Evolutionary conservation across 2,329 filamentous ascomycete species (phyloP).

Genomic region (Falciphora oryzae): DNA sequence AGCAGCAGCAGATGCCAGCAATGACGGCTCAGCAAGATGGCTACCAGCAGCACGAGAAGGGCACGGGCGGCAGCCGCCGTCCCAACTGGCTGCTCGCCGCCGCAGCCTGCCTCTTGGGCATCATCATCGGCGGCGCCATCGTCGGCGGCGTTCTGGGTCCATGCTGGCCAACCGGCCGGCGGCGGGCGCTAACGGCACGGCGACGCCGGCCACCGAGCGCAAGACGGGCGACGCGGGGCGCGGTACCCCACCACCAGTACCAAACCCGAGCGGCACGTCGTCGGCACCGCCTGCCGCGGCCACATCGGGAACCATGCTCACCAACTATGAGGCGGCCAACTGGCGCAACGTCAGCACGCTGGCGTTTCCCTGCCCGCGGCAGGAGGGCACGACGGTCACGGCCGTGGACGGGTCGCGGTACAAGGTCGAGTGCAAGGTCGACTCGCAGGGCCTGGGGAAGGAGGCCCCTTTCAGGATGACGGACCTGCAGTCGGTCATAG

Average conservation of each 20-base stretch:
- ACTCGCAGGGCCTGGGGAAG: too few relatives aligned
- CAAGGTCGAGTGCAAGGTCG: not conserved
- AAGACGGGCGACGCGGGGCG: not conserved
- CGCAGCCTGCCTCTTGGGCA: not conserved
- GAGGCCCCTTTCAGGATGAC: not conserved
- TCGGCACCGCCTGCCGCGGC: too few relatives aligned
- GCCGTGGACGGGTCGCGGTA: not conserved
- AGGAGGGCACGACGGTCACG: not conserved
- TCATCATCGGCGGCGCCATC: constrained; percentile 6
- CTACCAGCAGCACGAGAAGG: not conserved
- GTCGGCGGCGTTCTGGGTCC: not conserved
- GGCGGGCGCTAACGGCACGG: too few relatives aligned
- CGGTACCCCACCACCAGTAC: not conserved
- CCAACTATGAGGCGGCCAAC: not conserved
- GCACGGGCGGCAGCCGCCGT: too few relatives aligned
- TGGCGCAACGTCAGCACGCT: constrained; percentile 1
- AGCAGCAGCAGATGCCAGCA: too few relatives aligned
- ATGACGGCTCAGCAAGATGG: not conserved
- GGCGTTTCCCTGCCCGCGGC: not conserved
- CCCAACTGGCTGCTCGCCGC: not conserved
- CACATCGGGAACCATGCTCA: not conserved
- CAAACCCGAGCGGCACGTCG: not conserved
- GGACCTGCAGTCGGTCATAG: constrained; percentile 11
- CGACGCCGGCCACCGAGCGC: not conserved
- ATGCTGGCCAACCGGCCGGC: not conserved